Base-by-base conservation (phyloP, 2,329 filamentous ascomycete genomes). In the Trichoderma sp. region DNA sequence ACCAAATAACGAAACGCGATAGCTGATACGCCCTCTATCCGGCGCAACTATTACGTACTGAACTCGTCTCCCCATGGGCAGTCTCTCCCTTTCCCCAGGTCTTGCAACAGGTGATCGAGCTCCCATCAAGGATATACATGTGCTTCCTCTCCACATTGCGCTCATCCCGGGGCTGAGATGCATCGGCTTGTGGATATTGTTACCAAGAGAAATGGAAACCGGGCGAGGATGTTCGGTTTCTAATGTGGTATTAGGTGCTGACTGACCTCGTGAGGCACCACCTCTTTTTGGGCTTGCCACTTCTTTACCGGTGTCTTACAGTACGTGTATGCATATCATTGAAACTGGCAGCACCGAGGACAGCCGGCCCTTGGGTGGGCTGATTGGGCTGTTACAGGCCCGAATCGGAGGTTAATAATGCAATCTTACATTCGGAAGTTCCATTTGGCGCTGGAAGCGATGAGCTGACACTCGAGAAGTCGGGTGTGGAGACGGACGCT, bases 31-130 rank as follows among this genome's bases (percentile, higher is more conserved):
- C 29, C 29, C 29, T 73, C 41, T 33, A 73, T 29, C 60, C 24
- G 59, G 69, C 18, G 35, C 69, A 64, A 24, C 69, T 64, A 73
- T 73, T 73, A 73, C 69, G 69, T 73, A 73, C 60, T 56, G 31
- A 41, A 8, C 6, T 24, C 12, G 41, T 33, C 69, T 38, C 60
- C 68, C 69, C 60, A 73, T 73, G 69, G 60, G 69, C 69, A 64
- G 14, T 6, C 41, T 8, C 29, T 38, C 7, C 21, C 41, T 18
- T 38, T 64, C 69, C 60, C 60, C 59, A 73, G 60, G 41, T 64
- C 69, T 65, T 65, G 6, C 5, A 29, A 53, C 29, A 18, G 8
- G 31, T 65, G 67, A 53, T 65, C 11, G 16, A 64, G 60, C 27
- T 16, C 12, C 3, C 24, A 9, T 65, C 63, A 73, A 50, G 60